Evolutionary conservation across 1,284 basidiomycete species (phyloP).

Genomic region (Naganishia albida): DNA sequence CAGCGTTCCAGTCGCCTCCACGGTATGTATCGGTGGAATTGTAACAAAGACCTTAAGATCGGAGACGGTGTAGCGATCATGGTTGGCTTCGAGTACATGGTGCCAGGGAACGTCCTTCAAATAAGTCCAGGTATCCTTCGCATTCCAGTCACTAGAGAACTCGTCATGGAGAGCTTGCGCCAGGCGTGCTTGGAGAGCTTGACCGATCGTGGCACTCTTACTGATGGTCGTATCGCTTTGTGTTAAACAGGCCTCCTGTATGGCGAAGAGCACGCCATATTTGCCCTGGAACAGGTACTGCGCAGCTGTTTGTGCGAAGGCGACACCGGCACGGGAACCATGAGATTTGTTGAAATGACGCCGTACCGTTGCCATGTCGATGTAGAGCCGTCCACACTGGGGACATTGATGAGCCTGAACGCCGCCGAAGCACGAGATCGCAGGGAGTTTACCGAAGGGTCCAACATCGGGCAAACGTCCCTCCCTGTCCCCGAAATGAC

Average conservation of each 20-base stretch:
- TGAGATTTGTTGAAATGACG: not conserved
- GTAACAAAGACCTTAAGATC: not conserved
- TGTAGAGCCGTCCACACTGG: not conserved
- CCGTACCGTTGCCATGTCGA: not conserved
- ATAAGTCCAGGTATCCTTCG: not conserved
- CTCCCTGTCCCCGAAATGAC: not conserved
- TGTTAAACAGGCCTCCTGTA: not conserved
- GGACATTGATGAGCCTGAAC: not conserved
- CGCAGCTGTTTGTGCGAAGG: not conserved
- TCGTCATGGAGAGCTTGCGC: not conserved
- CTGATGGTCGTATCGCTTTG: not conserved
- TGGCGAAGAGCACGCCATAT: not conserved
- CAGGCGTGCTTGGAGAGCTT: not conserved
- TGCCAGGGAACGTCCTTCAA: not conserved
- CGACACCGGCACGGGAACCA: not conserved
- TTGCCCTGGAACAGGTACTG: not conserved
- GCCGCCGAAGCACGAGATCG: not conserved
- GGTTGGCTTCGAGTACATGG: not conserved
- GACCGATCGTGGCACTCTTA: too few species aligned
- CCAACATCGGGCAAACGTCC: not conserved
- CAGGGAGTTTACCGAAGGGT: not conserved
- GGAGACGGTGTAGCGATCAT: not conserved
- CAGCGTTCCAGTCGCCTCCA: not conserved
- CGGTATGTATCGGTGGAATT: not conserved
- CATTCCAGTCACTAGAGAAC: not conserved